Evolutionary conservation across 2,329 filamentous ascomycete genomes (phyloP), one percentile per base, ranked within the genome.

Genomic region (Colletotrichum paranaense): DNA sequence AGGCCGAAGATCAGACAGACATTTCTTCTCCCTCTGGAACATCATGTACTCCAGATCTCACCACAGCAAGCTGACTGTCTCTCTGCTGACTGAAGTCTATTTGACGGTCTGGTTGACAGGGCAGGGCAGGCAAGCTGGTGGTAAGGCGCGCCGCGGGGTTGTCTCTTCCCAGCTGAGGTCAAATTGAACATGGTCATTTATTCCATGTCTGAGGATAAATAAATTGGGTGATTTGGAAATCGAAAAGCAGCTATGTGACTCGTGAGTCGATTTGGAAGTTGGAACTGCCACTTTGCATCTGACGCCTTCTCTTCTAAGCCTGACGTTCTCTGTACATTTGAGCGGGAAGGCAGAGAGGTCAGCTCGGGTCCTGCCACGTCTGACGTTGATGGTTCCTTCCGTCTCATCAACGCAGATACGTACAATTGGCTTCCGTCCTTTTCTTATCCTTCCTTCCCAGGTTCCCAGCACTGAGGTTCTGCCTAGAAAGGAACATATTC

Each of bases 21-120:
- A 65, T 72, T 72, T 32, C 56, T 58, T 68, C 38, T 68, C 46
- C 38, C 8, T 53, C 22, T 63, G 58, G 56, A 67, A 46, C 56
- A 60, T n/a, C 19, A 68, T 38, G 30, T 62, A 22, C 53, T 35
- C 52, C 46, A 52, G 62, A 26, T 11, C 46, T 49, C 38, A 66
- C 30, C 55, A 14, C 28, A 42, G 62, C 62, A 38, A 38, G 30
- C 30, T 49, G 24, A 24, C n/a, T 14, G 7, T 32, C 16, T 22
- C 16, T 42, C 19, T 46, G 4, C 14, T n/a, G 42, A 22, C 4
- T 11, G 19, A 49, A n/a, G 42, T 8, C 19, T 8, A 7, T 22
- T 19, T 9, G 42, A n/a, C 42, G 16, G 42, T 9, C 42, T 49
- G 42, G 42, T 49, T 38, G 26, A n/a, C 22, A 19, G 28, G 52